A percentile compares a stretch with the other conserved stretches of the same genome.
Evolutionary conservation across 1,284 basidiomycete species (phyloP).

Genomic region (Microbotryum lychnidis-dioicae): DNA sequence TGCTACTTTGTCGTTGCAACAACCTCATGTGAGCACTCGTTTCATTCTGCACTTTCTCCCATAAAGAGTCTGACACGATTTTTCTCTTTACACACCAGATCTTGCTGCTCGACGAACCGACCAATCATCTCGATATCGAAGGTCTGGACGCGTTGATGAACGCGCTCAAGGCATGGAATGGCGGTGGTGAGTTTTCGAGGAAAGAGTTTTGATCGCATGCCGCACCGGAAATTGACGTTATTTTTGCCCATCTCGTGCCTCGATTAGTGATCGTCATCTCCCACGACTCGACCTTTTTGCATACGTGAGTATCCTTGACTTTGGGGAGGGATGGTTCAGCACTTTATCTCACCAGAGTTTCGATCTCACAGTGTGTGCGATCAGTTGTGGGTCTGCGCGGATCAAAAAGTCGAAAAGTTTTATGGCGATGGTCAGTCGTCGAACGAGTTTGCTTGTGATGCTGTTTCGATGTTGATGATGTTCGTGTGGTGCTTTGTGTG

Average conservation of each 20-base stretch:
- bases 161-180: conserved; percentile 82
- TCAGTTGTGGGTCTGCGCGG: conserved; percentile 83
- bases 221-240: too few species aligned
- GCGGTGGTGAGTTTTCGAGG: conserved; percentile 53
- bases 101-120: conserved; percentile 76
- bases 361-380: conserved; percentile 38
- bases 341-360: conserved; percentile 41
- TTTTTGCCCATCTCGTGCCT: too few species aligned
- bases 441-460: conserved; percentile 1
- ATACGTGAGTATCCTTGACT: conserved; percentile 48
- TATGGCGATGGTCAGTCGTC: conserved; percentile 21
- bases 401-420: conserved; percentile 51
- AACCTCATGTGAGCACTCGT: conserved; percentile 38
- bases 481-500: not conserved
- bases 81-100: conserved; percentile 50
- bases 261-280: conserved; percentile 64
- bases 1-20: conserved; percentile 76
- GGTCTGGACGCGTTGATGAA: conserved; percentile 92
- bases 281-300: conserved; percentile 71
- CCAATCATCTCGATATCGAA: conserved; percentile 67
- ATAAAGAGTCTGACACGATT: too few species aligned
- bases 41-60: not conserved
- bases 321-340: too few species aligned
- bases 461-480: not conserved
- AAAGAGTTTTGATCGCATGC: too few species aligned